Conservation (phyloP, 2,329 filamentous ascomycete genomes). For the Fusarium udum region DNA sequence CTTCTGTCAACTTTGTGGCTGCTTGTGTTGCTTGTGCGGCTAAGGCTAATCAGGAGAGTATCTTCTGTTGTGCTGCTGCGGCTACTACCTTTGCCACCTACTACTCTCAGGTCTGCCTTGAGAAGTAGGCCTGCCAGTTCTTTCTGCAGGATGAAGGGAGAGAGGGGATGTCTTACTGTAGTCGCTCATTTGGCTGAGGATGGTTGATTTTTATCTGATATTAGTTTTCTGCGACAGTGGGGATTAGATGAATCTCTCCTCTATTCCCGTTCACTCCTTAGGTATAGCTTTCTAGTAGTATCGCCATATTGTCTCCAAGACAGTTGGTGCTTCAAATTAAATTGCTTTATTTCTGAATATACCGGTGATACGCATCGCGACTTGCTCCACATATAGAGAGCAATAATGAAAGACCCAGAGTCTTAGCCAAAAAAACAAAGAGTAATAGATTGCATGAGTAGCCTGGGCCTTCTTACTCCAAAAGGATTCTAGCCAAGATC, state of each 20-base stretch:
- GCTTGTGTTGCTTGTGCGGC: constrained; percentile 21
- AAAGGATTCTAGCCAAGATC: neutral
- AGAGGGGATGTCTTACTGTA: neutral
- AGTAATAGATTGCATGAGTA: neutral
- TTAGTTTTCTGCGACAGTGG: neutral
- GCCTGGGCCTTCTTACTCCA: neutral
- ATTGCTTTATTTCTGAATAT: neutral
- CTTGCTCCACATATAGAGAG: accelerated
- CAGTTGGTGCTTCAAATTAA: neutral
- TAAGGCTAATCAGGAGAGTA: constrained; percentile 21
- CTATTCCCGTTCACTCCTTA: neutral
- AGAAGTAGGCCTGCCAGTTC: neutral
- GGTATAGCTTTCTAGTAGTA: neutral
- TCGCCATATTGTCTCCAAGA: neutral
- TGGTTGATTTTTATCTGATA: no score
- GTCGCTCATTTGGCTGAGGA: neutral
- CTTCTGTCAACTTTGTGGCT: constrained; percentile 18
- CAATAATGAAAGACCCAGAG: accelerated
- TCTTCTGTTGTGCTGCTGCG: constrained; percentile 25
- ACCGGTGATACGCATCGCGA: no score
- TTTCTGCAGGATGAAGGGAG: accelerated
- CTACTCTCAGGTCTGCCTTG: constrained; percentile 25
- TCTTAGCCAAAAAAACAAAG: accelerated
- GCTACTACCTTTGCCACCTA: constrained; percentile 19
- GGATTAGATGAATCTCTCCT: accelerated